Evolutionary conservation across 208 protist species (phyloP).

Genomic region (Sergeia podlipaevii): DNA sequence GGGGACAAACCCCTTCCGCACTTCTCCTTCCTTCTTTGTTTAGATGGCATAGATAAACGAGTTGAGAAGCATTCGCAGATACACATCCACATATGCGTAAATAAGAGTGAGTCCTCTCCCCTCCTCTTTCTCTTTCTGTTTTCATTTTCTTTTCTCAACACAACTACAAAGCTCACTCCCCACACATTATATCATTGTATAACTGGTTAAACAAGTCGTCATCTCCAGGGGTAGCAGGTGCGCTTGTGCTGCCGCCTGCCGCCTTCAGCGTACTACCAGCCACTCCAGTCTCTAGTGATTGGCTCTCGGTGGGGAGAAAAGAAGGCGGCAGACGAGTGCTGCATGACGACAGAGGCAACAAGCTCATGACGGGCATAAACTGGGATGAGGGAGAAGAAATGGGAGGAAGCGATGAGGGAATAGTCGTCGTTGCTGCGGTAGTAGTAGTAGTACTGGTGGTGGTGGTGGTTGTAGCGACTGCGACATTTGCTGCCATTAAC

Average conservation of each 20-base stretch:
- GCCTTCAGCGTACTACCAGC: not conserved
- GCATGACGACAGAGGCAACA: conserved; percentile 1
- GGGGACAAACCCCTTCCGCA: too few relatives aligned
- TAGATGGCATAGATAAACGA: too few relatives aligned
- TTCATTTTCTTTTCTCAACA: too few relatives aligned
- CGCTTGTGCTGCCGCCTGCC: not conserved
- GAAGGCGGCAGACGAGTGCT: not conserved
- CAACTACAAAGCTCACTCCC: too few relatives aligned
- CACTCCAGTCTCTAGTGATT: not conserved
- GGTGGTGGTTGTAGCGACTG: too few relatives aligned
- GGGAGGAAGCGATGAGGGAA: not conserved
- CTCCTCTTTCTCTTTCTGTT: too few relatives aligned
- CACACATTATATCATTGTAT: conserved; percentile 50
- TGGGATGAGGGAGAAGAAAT: not conserved
- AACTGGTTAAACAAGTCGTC: conserved; percentile 47
- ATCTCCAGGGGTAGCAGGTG: not conserved
- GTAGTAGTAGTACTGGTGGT: not conserved
- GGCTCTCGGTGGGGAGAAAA: not conserved
- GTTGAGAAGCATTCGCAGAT: too few relatives aligned
- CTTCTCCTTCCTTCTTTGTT: too few relatives aligned
- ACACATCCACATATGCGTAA: too few relatives aligned
- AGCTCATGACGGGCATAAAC: not conserved
- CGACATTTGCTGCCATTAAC: too few relatives aligned
- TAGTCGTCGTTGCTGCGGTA: not conserved
- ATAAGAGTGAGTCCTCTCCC: too few relatives aligned